Percentiles rank a stretch among this genome's conserved stretches.
Evolutionary conservation across 495 filamentous ascomycete genomes (phyloP).

Genomic region (Aspergillus hancockii): DNA sequence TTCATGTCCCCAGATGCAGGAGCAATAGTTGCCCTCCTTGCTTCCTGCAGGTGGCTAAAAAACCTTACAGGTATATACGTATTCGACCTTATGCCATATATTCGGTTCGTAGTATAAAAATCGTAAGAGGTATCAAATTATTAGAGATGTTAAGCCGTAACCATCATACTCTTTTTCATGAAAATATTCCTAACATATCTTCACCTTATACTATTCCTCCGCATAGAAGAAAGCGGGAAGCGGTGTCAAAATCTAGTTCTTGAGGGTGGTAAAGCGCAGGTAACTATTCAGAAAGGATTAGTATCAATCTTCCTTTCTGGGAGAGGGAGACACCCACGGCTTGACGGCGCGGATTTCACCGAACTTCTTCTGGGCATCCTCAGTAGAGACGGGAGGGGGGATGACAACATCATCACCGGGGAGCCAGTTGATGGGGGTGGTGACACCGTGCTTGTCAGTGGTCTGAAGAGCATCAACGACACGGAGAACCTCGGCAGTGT

Average conservation of each 20-base stretch:
- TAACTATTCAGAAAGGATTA: constrained; percentile 32
- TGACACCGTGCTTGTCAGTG: constrained; percentile 92
- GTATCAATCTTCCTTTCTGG: constrained; percentile 6
- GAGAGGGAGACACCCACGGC: constrained; percentile 61
- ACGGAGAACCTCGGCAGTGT: constrained; percentile 92
- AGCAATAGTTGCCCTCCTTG: not conserved
- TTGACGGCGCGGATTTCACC: constrained; percentile 90
- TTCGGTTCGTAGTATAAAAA: not conserved
- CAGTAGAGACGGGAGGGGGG: constrained; percentile 81
- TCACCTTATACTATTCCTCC: constrained; percentile 13
- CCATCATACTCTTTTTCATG: constrained; percentile 16
- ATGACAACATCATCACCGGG: constrained; percentile 94
- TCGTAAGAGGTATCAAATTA: constrained; percentile 23
- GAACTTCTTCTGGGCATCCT: constrained; percentile 87
- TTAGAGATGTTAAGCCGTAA: constrained; percentile 16
- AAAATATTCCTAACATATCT: constrained; percentile 15
- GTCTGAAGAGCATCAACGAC: constrained; percentile 96
- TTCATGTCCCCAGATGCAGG: not conserved
- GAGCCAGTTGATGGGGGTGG: constrained; percentile 91
- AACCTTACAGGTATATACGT: not conserved
- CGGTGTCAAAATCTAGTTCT: constrained; percentile 31
- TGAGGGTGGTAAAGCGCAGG: constrained; percentile 48
- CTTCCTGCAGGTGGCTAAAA: not conserved
- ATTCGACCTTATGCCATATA: not conserved
- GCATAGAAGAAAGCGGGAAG: constrained; percentile 13